Percentiles rank a stretch among this genome's conserved stretches.
phyloP scores from a whole-genome alignment of 2,329 filamentous ascomycete species.

The Fusarium verticillioides region DNA sequence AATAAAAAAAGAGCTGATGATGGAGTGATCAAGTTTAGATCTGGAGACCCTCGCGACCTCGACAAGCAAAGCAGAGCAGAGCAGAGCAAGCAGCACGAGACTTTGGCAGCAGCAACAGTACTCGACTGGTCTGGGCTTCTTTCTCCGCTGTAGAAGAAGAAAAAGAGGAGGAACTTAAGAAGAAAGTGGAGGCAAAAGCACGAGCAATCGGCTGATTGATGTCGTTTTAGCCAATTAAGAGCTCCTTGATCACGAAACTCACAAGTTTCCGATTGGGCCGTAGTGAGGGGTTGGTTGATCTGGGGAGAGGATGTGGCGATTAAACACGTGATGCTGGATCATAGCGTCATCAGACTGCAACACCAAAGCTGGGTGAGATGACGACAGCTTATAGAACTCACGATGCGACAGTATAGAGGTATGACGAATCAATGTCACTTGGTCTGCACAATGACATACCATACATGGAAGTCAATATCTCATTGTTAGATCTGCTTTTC shows the following conservation, averaged over 20 bases:
- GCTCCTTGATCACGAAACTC: conserved; percentile 38
- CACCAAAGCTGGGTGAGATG: conserved; percentile 23
- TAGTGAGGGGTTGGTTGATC: conserved; percentile 45
- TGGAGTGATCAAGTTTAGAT: conserved; percentile 18
- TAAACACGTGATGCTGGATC: conserved; percentile 41
- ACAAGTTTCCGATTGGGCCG: conserved; percentile 47
- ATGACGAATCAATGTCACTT: background rate
- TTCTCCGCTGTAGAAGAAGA: conserved; percentile 33
- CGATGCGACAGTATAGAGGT: conserved; percentile 7
- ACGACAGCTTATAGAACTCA: conserved; percentile 21
- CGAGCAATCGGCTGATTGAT: conserved; percentile 43
- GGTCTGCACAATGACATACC: background rate
- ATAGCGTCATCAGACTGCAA: conserved; percentile 28
- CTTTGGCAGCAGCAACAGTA: conserved; percentile 4
- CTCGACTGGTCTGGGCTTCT: conserved; percentile 6
- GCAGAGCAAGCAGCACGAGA: conserved; percentile 34
- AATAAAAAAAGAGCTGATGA: conserved; percentile 14
- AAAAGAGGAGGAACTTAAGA: conserved; percentile 16
- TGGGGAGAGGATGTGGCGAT: conserved; percentile 35
- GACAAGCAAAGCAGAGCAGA: conserved; percentile 40
- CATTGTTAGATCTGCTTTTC: background rate
- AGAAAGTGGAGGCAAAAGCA: conserved; percentile 38
- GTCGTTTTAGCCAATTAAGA: conserved; percentile 38
- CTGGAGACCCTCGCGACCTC: conserved; percentile 42
- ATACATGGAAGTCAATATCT: background rate